Base-by-base conservation (phyloP, 2,329 filamentous ascomycete species). In the Cordyceps sp. region DNA sequence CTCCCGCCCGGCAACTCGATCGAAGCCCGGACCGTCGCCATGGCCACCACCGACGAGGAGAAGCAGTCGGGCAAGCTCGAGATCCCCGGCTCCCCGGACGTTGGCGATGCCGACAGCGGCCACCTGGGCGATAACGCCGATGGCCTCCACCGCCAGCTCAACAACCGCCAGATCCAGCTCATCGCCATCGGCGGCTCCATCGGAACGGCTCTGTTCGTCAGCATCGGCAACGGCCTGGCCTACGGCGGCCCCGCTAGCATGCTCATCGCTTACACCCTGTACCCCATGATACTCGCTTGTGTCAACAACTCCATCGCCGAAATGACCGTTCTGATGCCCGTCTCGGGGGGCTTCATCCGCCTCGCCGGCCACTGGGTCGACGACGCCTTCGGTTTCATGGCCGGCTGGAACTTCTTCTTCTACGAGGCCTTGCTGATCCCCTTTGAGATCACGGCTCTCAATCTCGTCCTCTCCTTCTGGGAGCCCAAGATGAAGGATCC, bases 231-330 rank as follows among this genome's bases (percentile, higher is more conserved):
- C 39, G 72, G 69, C 27, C 54, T 62, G 16, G 52, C 52, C 35
- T 42, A 42, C n/a, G 59, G 58, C 19, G 59, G 59, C 15, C 58
- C 59, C 3, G 55, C 52, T 29, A 65, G 60, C 35, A 52, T 78
- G 26, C 58, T 79, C 37, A 46, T 78, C 35, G 71, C 67, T 24
- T 78, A 69, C 45, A 56, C 59, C 22, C 39, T 72, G 27, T 74
- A 77, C 46, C 59, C 58, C 24, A 47, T 56, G 42, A 45, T 76
- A 33, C 58, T 78, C 36, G 72, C 57, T 17, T 54, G 73, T 29
- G 66, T 78, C 45, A 78, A 76, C 59, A 78, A 76, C 45, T 64
- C 62, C 38, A 59, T 76, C 36, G 73, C 73, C 8, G 73, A 78
- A 48, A 78, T 78, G 73, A 64, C 58, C 20, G 60, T 62, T 24